phyloP scores from a whole-genome alignment of 306 rosid genomes.

The Gastrolobium villosum region DNA sequence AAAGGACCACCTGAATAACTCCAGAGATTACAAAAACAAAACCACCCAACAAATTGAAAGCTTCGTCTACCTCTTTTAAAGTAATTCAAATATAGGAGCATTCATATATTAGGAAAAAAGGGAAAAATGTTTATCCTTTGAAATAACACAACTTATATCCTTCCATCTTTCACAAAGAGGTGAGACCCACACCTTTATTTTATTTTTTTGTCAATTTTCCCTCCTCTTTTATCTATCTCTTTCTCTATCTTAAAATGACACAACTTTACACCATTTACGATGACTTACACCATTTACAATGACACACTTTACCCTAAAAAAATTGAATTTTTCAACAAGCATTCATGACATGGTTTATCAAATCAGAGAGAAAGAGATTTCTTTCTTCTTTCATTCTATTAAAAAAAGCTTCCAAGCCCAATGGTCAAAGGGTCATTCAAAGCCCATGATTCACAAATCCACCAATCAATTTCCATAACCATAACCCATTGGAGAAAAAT shows the following conservation, averaged over 20 bases:
- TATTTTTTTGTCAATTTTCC: too few relatives aligned
- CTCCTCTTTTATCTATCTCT: too few relatives aligned
- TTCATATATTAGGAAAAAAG: background rate
- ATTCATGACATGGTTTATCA: background rate
- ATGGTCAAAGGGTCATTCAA: conserved; percentile 7
- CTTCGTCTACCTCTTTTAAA: conserved; percentile 19
- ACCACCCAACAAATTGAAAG: conserved; percentile 38
- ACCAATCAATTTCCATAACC: background rate
- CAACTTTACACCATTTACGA: too few relatives aligned
- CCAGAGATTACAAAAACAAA: background rate
- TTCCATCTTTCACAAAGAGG: too few relatives aligned
- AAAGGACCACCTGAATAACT: conserved; percentile 45
- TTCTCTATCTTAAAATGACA: too few relatives aligned
- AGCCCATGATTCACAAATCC: background rate
- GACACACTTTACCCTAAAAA: too few relatives aligned
- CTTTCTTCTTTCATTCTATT: too few relatives aligned
- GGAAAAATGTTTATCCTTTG: too few relatives aligned
- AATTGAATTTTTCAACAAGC: background rate
- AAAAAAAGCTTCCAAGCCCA: background rate
- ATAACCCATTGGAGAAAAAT: conserved; percentile 29
- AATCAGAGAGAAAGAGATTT: background rate
- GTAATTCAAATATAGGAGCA: background rate
- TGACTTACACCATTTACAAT: too few relatives aligned
- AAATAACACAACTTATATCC: too few relatives aligned
- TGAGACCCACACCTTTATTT: too few relatives aligned